phyloP scores from a whole-genome alignment of 164 flowering plant genomes.

The Annona cherimola region DNA sequence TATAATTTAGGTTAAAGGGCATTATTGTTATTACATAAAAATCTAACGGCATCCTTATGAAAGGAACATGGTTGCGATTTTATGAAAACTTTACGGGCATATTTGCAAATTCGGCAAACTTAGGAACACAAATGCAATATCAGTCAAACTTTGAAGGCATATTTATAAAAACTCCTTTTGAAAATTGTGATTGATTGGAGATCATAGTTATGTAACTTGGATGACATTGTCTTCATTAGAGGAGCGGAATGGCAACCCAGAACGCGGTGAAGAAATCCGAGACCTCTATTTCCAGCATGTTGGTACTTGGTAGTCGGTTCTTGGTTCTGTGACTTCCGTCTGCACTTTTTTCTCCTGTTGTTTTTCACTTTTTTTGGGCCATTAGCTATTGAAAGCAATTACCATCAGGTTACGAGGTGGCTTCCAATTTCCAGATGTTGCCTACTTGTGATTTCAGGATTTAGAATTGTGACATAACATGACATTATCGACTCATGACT shows the following conservation, averaged over 20 bases:
- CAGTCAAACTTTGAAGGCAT: too few species aligned
- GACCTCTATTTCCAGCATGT: constrained; percentile 93
- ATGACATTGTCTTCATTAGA: constrained; percentile 93
- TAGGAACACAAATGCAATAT: too few species aligned
- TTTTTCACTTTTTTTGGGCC: background rate
- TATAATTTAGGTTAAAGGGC: too few species aligned
- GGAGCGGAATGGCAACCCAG: constrained; percentile 82
- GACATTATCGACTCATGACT: too few species aligned
- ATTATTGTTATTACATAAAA: too few species aligned
- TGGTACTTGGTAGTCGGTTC: background rate
- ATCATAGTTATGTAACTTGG: constrained; percentile 90
- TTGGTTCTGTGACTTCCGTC: too few species aligned
- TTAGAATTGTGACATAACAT: background rate
- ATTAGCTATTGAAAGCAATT: background rate
- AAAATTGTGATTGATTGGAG: too few species aligned
- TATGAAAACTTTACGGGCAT: too few species aligned
- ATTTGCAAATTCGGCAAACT: too few species aligned
- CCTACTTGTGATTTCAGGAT: background rate
- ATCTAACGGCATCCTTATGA: too few species aligned
- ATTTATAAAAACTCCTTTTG: too few species aligned
- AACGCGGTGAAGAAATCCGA: constrained; percentile 91
- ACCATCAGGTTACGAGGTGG: background rate
- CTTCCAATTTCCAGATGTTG: background rate
- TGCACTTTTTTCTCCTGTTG: background rate
- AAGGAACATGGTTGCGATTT: too few species aligned